Percentiles rank a stretch among this genome's conserved stretches.
Conservation (phyloP, 192 early-diverging fungal species). For the Coemansia aciculifera region DNA sequence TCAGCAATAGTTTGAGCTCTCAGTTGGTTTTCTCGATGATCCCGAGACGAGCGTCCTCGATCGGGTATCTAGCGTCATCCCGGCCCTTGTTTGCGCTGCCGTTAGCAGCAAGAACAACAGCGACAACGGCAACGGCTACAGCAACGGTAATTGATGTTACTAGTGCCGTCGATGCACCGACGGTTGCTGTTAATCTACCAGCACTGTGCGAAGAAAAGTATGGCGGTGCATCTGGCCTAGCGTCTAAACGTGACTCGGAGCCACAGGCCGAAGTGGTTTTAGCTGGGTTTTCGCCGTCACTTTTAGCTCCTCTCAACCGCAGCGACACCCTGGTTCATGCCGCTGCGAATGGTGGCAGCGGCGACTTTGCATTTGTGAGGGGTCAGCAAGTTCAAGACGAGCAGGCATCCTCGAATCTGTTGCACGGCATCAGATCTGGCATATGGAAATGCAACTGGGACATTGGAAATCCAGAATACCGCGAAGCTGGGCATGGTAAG, state of each 20-base stretch:
- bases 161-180: neutral
- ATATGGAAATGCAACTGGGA: conserved; percentile 45
- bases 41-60: conserved; percentile 65
- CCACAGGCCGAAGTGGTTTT: neutral
- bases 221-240: neutral
- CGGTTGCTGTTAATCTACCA: neutral
- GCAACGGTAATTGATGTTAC: neutral
- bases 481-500: neutral
- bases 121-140: neutral
- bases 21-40: conserved; percentile 63
- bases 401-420: conserved; percentile 22
- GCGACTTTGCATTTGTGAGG: conserved; percentile 19
- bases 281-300: conserved; percentile 16
- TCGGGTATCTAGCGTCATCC: conserved; percentile 83
- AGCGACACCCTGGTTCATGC: conserved; percentile 13
- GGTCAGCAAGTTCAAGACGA: conserved; percentile 26
- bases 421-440: conserved; percentile 41
- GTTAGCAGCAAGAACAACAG: neutral
- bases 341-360: neutral
- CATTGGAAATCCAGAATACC: neutral
- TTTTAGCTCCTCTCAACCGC: neutral
- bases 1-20: conserved; percentile 74
- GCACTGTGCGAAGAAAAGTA: neutral
- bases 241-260: neutral
- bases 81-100: conserved; percentile 59